A percentile compares a stretch with the other conserved stretches of the same genome.
These are phyloP conservation scores for Calonectria multiphialidica DNA, from an alignment of 2,329 filamentous ascomycete species.

Conservation along the genomic window DNA sequence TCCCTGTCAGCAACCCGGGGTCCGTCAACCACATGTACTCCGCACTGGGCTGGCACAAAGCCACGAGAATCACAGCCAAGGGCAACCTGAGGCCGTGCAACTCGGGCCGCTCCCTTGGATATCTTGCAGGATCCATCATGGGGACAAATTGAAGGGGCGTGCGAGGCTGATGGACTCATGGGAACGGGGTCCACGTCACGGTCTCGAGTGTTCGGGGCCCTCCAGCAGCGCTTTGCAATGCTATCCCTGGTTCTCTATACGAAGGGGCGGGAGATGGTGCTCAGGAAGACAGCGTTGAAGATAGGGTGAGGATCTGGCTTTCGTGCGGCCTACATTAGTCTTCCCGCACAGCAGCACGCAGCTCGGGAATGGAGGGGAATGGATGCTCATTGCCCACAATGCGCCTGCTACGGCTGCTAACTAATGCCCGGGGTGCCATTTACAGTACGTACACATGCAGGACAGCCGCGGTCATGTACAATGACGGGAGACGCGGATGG, in stretches of 20 bases:
- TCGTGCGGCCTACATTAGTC: constrained; percentile 46
- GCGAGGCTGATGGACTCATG: constrained; percentile 27
- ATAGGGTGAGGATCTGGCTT: constrained; percentile 38
- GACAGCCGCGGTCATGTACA: constrained; percentile 38
- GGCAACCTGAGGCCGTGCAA: constrained; percentile 31
- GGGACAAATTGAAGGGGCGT: constrained; percentile 27
- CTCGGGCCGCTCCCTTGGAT: constrained; percentile 37
- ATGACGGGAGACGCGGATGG: constrained; percentile 29
- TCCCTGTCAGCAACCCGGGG: constrained; percentile 39
- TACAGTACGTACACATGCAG: constrained; percentile 39
- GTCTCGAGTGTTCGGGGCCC: constrained; percentile 4
- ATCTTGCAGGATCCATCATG: constrained; percentile 43
- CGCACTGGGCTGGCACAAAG: constrained; percentile 38
- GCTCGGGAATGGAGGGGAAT: constrained; percentile 35
- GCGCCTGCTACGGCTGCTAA: constrained; percentile 34
- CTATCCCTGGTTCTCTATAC: background rate
- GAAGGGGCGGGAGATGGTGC: background rate
- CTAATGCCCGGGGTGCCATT: constrained; percentile 41
- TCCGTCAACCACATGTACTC: constrained; percentile 38
- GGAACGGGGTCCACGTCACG: constrained; percentile 23
- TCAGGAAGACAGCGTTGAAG: constrained; percentile 4
- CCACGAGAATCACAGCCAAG: constrained; percentile 36
- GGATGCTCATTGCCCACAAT: constrained; percentile 34
- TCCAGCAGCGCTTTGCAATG: background rate
- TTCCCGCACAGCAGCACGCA: constrained; percentile 46